Conservation (phyloP, 2,329 filamentous ascomycete genomes). For the Fusarium protoensiforme region DNA sequence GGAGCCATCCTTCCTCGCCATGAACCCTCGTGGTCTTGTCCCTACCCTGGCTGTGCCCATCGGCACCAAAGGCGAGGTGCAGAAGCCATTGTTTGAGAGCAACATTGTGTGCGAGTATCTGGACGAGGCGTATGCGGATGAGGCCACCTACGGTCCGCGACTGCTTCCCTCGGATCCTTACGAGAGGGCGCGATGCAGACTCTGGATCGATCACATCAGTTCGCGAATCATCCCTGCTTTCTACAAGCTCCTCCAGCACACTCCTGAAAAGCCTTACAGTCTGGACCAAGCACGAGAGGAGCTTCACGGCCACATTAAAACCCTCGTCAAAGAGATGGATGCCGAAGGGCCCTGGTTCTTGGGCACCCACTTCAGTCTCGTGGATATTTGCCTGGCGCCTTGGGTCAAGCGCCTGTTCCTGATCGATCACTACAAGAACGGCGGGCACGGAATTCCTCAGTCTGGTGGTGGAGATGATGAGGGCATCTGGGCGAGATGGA, state of each 20-base stretch:
- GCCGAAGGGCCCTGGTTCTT: slow-evolving; percentile 70
- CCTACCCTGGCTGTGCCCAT: slow-evolving; percentile 71
- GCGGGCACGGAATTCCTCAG: slow-evolving; percentile 59
- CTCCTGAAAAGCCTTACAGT: slow-evolving; percentile 58
- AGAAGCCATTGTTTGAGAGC: slow-evolving; percentile 77
- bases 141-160: slow-evolving; percentile 52
- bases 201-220: slow-evolving; percentile 81
- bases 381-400: slow-evolving; percentile 78
- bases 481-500: slow-evolving; percentile 75
- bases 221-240: slow-evolving; percentile 75
- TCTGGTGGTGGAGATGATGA: slow-evolving; percentile 67
- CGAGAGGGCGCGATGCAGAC: slow-evolving; percentile 70
- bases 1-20: slow-evolving; percentile 70
- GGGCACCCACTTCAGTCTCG: slow-evolving; percentile 70
- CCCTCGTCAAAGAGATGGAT: slow-evolving; percentile 72
- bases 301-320: slow-evolving; percentile 68
- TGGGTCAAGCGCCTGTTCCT: slow-evolving; percentile 79
- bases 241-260: slow-evolving; percentile 71
- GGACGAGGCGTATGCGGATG: slow-evolving; percentile 73
- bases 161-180: slow-evolving; percentile 73
- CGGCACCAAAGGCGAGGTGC: slow-evolving; percentile 42
- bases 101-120: slow-evolving; percentile 80
- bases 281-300: slow-evolving; percentile 66
- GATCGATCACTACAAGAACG: slow-evolving; percentile 78
- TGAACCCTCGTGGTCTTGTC: slow-evolving; percentile 81